These are phyloP conservation scores for Globisporangium splendens DNA, from an alignment of 352 stramenopile species.

Conservation along the genomic window DNA sequence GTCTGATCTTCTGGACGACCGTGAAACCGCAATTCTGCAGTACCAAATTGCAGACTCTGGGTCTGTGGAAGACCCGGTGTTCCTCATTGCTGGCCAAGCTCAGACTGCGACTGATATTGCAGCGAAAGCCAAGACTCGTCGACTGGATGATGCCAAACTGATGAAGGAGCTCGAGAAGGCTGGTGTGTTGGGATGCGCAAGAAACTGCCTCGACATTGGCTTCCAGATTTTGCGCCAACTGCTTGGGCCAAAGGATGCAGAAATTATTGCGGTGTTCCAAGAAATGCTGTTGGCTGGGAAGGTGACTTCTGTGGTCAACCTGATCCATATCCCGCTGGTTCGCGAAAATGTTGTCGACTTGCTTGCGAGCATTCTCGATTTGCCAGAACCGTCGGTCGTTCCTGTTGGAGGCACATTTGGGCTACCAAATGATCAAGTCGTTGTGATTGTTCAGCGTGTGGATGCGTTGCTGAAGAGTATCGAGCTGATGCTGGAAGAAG, in stretches of 20 bases:
- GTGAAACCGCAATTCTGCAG: constrained; percentile 84
- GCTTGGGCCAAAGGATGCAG: constrained; percentile 63
- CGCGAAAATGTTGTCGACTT: constrained; percentile 84
- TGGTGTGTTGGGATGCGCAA: constrained; percentile 59
- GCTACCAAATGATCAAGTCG: constrained; percentile 71
- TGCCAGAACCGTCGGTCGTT: constrained; percentile 70
- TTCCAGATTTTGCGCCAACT: constrained; percentile 82
- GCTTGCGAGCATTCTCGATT: constrained; percentile 77
- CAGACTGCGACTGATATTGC: constrained; percentile 68
- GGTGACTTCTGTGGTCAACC: constrained; percentile 55
- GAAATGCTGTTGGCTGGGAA: constrained; percentile 54
- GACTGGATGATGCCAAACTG: constrained; percentile 54
- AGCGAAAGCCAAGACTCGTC: constrained; percentile 48
- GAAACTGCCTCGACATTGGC: constrained; percentile 77
- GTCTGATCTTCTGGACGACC: constrained; percentile 83
- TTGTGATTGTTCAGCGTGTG: constrained; percentile 73
- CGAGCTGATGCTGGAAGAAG: constrained; percentile 83
- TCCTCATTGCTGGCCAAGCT: constrained; percentile 81
- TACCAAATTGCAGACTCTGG: constrained; percentile 86
- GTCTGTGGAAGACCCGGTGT: constrained; percentile 79
- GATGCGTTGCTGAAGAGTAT: constrained; percentile 79
- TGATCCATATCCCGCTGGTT: constrained; percentile 71
- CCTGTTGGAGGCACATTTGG: constrained; percentile 45
- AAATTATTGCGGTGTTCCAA: constrained; percentile 62
- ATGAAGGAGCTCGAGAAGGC: constrained; percentile 76